Evolutionary conservation across 768 basidiomycete species (phyloP).

Genomic region (Kwoniella bestiolae): DNA sequence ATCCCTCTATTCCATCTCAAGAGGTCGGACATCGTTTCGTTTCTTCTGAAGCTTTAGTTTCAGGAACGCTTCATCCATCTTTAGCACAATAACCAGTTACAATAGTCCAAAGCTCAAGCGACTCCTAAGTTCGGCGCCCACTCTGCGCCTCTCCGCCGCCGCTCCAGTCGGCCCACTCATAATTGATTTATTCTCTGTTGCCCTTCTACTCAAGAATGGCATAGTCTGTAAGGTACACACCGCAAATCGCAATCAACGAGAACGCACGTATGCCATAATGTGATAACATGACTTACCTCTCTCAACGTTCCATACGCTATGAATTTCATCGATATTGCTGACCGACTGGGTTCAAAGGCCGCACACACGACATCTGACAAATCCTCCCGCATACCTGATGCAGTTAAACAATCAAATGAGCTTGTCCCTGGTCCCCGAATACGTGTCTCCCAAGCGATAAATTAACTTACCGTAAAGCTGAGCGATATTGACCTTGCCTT

Average conservation of each 20-base stretch:
- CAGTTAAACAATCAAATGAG: not conserved
- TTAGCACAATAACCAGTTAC: too few species aligned
- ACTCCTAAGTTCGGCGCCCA: slow-evolving; percentile 63
- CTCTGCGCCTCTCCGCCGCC: slow-evolving; percentile 65
- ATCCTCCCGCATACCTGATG: slow-evolving; percentile 12
- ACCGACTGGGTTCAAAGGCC: slow-evolving; percentile 12
- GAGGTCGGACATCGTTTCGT: too few species aligned
- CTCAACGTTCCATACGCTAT: slow-evolving; percentile 13
- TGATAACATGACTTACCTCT: slow-evolving; percentile 6
- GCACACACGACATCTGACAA: not conserved
- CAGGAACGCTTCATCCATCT: too few species aligned
- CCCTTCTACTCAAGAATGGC: slow-evolving; percentile 82
- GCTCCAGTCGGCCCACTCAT: slow-evolving; percentile 70
- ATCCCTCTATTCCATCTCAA: too few species aligned
- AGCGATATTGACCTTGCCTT: slow-evolving; percentile 6
- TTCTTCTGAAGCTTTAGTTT: too few species aligned
- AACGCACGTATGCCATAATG: not conserved
- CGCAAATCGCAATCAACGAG: not conserved
- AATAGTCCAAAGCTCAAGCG: slow-evolving; percentile 23
- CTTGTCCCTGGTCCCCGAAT: not conserved
- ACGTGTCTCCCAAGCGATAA: not conserved
- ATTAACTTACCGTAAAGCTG: slow-evolving; percentile 11
- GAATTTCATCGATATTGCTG: slow-evolving; percentile 19
- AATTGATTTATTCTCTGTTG: slow-evolving; percentile 87
- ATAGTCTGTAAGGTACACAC: slow-evolving; percentile 70